phyloP scores from a whole-genome alignment of 306 rosid species.

The Quercus variabilis region DNA sequence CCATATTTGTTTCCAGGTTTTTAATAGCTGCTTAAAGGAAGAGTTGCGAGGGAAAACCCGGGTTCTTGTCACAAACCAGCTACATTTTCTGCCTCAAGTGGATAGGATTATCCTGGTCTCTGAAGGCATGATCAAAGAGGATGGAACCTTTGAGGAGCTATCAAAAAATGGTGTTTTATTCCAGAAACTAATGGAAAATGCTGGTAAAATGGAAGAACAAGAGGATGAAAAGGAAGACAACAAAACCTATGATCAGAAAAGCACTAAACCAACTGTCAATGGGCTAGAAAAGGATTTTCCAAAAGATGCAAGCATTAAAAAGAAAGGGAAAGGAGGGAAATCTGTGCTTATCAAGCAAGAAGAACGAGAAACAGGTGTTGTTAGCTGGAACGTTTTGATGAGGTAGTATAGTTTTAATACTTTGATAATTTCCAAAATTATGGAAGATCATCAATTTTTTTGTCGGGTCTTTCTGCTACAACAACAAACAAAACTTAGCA shows the following conservation, averaged over 20 bases:
- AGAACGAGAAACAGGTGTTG: slow-evolving; percentile 83
- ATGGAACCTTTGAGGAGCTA: slow-evolving; percentile 86
- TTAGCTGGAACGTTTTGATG: slow-evolving; percentile 69
- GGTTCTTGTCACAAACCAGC: slow-evolving; percentile 91
- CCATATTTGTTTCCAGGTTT: slow-evolving; percentile 48
- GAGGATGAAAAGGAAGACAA: slow-evolving; percentile 27
- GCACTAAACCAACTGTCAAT: slow-evolving; percentile 21
- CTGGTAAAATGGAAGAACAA: slow-evolving; percentile 77
- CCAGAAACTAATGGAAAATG: slow-evolving; percentile 90
- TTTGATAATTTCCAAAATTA: not conserved
- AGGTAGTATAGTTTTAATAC: slow-evolving; percentile 42
- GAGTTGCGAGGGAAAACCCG: slow-evolving; percentile 75
- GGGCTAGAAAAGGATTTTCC: slow-evolving; percentile 33
- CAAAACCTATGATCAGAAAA: slow-evolving; percentile 22
- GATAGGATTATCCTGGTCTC: slow-evolving; percentile 65
- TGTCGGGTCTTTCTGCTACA: not conserved
- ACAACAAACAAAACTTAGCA: not conserved
- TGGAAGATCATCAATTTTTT: not conserved
- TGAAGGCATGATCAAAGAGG: slow-evolving; percentile 66
- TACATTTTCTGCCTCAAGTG: slow-evolving; percentile 89
- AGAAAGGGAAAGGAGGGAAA: slow-evolving; percentile 49
- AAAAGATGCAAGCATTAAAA: slow-evolving; percentile 36
- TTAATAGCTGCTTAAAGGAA: slow-evolving; percentile 78
- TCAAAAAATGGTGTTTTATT: slow-evolving; percentile 59
- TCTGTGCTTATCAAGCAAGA: slow-evolving; percentile 76